Evolutionary conservation across 441 rosid genomes (phyloP), one percentile per base, ranked within the genome.

Genomic region (Lepidium campestre): DNA sequence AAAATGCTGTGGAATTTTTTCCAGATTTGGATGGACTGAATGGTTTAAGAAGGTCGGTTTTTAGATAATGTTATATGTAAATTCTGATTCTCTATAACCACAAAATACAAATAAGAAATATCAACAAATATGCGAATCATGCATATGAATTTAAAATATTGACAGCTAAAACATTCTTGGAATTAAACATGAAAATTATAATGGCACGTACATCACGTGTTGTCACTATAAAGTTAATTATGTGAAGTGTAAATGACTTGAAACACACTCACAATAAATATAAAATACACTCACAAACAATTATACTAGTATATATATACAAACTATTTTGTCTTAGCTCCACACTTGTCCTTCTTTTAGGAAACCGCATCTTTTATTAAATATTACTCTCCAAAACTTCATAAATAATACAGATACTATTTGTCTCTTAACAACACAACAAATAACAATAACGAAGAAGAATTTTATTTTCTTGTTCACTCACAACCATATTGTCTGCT

Each of bases 131-230:
- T 57, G 44, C 29, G 46, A 32, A 40, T 49, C 57, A 29, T 14
- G 44, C 58, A 37, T 40, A 42, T 44, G 62, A 34, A 15, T 42
- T 62, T 31, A 52, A 52, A 62, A 54, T 54, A 41, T 54, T 34
- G 14, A 11, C 46, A 23, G 11, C 48, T 44, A 53, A 25, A 39
- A 60, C 13, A 42, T 15, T 60, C 12, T 46, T 42, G 47, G 7
- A 61, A 36, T 7, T n/a, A 36, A 56, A 46, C 14, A 56, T 27
- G n/a, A 17, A 53, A 11, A 7, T 53, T 31, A 40, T 29, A 27
- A 49, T 39, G 46, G 39, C 76, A 58, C 62, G 71, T 55, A 41
- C 54, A 57, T 65, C 71, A 58, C 67, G 71, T 72, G 71, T 34
- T 58, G 46, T 27, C 71, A 35, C 60, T 72, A 42, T 41, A 72